These are phyloP conservation scores for Aureococcus anophagefferens DNA, from an alignment of 108 stramenopile species.

Conservation along the genomic window DNA sequence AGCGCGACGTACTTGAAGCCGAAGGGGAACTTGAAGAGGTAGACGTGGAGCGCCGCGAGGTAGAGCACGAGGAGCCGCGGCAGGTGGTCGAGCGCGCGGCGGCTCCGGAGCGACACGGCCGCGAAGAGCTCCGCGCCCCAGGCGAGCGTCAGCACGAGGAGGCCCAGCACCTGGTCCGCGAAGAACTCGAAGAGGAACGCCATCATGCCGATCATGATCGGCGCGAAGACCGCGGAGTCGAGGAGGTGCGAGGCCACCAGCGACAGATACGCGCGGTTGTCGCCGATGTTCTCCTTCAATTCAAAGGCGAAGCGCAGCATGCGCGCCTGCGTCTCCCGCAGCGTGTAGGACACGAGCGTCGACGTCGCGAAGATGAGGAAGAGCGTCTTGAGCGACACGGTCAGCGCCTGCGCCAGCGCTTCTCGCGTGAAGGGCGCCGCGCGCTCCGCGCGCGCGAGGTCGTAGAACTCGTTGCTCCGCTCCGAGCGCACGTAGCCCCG, in stretches of 20 bases:
- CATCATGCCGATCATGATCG: conserved; percentile 44
- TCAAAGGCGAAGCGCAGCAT: conserved; percentile 84
- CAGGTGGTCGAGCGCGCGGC: conserved; percentile 44
- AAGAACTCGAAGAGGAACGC: conserved; percentile 54
- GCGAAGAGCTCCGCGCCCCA: conserved; percentile 44
- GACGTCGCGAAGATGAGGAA: conserved; percentile 84
- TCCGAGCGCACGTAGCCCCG: too few species aligned
- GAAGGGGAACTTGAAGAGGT: conserved; percentile 80
- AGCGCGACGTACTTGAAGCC: conserved; percentile 78
- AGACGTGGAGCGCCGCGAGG: conserved; percentile 80
- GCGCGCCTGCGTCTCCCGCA: conserved; percentile 89
- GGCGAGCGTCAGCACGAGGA: conserved; percentile 35
- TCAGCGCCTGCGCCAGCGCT: too few species aligned
- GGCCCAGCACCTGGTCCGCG: conserved; percentile 45
- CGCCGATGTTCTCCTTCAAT: conserved; percentile 53
- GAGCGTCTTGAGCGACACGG: conserved; percentile 55
- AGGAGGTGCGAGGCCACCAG: conserved; percentile 32
- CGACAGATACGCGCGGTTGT: conserved; percentile 27
- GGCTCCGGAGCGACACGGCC: conserved; percentile 30
- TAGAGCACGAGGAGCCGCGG: conserved; percentile 74
- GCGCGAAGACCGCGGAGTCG: conserved; percentile 41
- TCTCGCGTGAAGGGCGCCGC: too few species aligned
- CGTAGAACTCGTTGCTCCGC: too few species aligned
- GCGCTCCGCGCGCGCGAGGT: too few species aligned
- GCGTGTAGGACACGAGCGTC: conserved; percentile 71